Base-by-base conservation (phyloP, 2,329 filamentous ascomycete species). In the Alternaria atra region DNA sequence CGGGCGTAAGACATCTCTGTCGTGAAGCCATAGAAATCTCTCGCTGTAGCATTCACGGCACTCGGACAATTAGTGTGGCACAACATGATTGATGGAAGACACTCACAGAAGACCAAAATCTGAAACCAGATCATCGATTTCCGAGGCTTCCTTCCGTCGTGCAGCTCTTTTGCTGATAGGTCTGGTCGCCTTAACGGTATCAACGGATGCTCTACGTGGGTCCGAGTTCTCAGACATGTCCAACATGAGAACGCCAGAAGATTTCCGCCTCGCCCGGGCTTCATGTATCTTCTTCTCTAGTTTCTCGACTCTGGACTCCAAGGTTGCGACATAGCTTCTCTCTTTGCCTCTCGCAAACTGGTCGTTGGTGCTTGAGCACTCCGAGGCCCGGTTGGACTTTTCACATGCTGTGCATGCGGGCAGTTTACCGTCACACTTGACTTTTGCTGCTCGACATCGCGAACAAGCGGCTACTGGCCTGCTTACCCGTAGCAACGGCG, bases 381-480 rank as follows among this genome's bases (percentile, higher is more conserved):
- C 93, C 61, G 85, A 89, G 56, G 91, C 89, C 63, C 93, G 90
- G 30, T 94, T 93, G 13, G 93, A 92, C 80, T 93, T 94, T 79
- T 97, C 94, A 76, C 95, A 98, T 17, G 94, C 94, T 7, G 93
- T 96, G 76, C 95, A 99, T 7, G 94, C 93, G 10, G 95, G 95
- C 37, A 98, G 84, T 79, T 97, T 97, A 63, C 95, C 94, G 81
- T 98, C 95, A 74, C 95, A 99, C 88, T 96, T 97, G 77, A 98
- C 93, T 82, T 99, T 99, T 55, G 94, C 94, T 63, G 90, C 88
- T 62, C 95, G 92, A 82, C 91, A 94, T 83, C 91, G 85, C 60
- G 91, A 91, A 77, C 91, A 94, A 25, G 91, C 91, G 55, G 91
- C 91, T 51, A 93, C 91, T 5, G 91, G 91, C 64, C 91, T 86